Conservation (phyloP, 2,329 filamentous ascomycete species). For the Beauveria pseudobassiana region DNA sequence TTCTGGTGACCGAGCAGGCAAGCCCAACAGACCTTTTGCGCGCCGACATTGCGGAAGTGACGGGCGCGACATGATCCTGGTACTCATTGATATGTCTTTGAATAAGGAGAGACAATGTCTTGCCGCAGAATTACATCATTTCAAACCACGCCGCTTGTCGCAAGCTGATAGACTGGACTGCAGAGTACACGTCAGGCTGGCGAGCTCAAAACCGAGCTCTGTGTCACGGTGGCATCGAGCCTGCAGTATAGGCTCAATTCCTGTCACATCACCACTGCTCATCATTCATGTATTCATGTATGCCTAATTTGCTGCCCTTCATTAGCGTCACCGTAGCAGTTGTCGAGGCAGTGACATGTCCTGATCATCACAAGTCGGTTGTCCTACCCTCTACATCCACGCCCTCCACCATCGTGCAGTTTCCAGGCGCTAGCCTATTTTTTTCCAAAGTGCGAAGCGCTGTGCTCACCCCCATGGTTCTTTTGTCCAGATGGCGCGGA, state of each 20-base stretch:
- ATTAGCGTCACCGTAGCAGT: neutral
- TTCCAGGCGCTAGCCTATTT: neutral
- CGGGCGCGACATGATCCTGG: neutral
- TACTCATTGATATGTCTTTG: neutral
- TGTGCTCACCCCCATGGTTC: neutral
- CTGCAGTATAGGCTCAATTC: too few species aligned
- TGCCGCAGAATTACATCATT: too few species aligned
- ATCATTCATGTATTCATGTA: neutral
- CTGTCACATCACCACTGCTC: too few species aligned
- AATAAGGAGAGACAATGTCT: neutral
- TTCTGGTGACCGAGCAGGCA: too few species aligned
- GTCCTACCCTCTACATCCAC: neutral
- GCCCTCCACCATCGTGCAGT: neutral
- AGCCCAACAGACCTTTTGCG: neutral
- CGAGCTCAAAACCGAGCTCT: neutral
- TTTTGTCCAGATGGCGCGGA: slow-evolving; percentile 2
- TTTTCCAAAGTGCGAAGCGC: neutral
- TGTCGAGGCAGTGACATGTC: neutral
- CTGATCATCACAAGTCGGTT: neutral
- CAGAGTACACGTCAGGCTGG: too few species aligned
- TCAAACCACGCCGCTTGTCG: too few species aligned
- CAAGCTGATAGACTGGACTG: neutral
- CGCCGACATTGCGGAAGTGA: neutral
- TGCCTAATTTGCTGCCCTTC: too few species aligned
- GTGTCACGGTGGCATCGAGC: neutral